Evolutionary conservation across 176 grass and related monocot genomes (phyloP).

Genomic region (Triticum monococcum): DNA sequence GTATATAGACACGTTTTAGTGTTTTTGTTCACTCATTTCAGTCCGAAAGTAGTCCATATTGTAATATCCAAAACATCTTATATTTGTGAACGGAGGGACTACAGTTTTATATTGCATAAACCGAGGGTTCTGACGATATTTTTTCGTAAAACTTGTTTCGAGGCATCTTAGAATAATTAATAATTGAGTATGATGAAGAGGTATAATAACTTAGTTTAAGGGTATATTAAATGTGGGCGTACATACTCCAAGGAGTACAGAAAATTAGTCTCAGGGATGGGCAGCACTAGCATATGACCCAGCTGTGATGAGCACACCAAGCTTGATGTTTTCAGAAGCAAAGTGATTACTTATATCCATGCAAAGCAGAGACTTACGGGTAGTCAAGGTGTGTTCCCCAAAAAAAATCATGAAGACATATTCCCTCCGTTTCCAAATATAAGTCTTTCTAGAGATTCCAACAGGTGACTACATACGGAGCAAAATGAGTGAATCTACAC

Average conservation of each 20-base stretch:
- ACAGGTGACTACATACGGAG: too few relatives aligned
- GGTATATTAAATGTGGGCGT: background rate
- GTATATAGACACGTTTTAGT: too few relatives aligned
- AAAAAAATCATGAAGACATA: background rate
- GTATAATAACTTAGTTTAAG: background rate
- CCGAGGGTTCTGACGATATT: background rate
- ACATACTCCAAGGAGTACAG: background rate
- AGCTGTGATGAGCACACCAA: background rate
- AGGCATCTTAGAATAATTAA: background rate
- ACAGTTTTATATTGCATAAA: background rate
- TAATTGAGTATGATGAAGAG: background rate
- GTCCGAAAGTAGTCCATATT: too few relatives aligned
- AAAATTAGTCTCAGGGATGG: background rate
- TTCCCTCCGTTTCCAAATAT: too few relatives aligned
- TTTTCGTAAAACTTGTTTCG: background rate
- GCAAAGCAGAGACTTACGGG: background rate
- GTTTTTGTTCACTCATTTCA: too few relatives aligned
- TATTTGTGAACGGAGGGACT: too few relatives aligned
- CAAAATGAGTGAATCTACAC: too few relatives aligned
- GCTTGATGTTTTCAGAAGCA: slow-evolving; percentile 7
- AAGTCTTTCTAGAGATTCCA: too few relatives aligned
- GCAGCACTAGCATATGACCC: background rate
- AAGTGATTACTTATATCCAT: background rate
- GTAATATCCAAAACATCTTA: too few relatives aligned
- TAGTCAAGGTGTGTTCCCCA: background rate